Base-by-base conservation (phyloP, 129 eudicot genomes). In the Solidago caesia region DNA sequence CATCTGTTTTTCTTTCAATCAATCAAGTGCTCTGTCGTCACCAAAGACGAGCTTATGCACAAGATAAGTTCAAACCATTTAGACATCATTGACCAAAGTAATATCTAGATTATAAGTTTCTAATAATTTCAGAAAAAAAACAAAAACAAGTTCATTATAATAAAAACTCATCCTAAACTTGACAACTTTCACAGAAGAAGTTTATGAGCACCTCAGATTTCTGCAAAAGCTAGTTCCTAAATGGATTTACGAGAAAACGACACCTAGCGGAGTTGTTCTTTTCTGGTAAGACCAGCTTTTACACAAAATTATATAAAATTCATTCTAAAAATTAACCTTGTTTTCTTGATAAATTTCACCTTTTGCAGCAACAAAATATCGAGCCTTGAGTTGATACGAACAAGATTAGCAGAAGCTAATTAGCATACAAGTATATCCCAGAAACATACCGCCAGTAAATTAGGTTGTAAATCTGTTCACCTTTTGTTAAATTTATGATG, bases 141-240 rank as follows among this genome's bases (percentile, higher is more conserved):
- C 21, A 21, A 21, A 21, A 21, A 21, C 21, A 21, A 21, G 21
- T 21, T 21, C 21, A 21, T 21, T 21, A 21, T 21, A 21, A 21
- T 21, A 21, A 21, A 21, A 21, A 21, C 21, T 21, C 21, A 21
- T 21, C 21, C 21, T 21, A 21, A 21, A 21, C 21, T 21, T 21
- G 21, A 21, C 21, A 21, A 21, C 21, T 21, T 21, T 21, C 21
- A 21, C 21, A 21, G 21, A 21, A 29, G 97, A 93, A 75, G 83
- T 84, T 70, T 96, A 90, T 73, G 90, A 89, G 72, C 89, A 88
- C 75, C 89, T 89, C 8, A 82, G 82, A 76, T 59, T 92, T 81
- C 80, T 89, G 69, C 87, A 79, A 83, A 96, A 88, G 71, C 60
- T 90, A 14, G 96, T 75, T 75, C 96, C 98, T 4, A 96, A 90